Conservation (phyloP, 306 rosid species). For the Pterocarpus santalinus region DNA sequence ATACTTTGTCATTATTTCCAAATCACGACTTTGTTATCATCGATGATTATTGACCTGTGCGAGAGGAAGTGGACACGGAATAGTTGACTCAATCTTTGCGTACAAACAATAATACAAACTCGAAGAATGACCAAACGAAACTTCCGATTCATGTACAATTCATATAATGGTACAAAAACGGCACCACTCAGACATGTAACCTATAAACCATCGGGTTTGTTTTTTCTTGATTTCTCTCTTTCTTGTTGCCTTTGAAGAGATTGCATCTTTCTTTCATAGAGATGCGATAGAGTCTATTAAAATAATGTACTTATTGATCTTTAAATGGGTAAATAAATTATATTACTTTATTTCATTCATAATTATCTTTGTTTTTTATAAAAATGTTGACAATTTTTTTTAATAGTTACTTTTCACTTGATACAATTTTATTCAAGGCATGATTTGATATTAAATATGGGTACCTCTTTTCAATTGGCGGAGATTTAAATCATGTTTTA, state of each 20-base stretch:
- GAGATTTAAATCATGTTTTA: too few species aligned
- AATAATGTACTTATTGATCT: too few species aligned
- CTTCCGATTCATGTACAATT: conserved; percentile 53
- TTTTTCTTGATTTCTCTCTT: conserved; percentile 11
- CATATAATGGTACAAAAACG: conserved; percentile 49
- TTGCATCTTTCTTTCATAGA: conserved; percentile 18
- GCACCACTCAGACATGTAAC: conserved; percentile 27
- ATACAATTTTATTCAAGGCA: too few species aligned
- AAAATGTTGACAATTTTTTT: too few species aligned
- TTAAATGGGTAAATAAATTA: too few species aligned
- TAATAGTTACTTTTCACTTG: too few species aligned
- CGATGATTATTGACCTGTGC: conserved; percentile 51
- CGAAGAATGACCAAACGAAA: conserved; percentile 53
- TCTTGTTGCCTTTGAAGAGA: conserved; percentile 25
- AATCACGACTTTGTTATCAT: conserved; percentile 59
- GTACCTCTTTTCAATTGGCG: too few species aligned
- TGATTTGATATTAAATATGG: too few species aligned
- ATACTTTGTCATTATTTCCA: conserved; percentile 59
- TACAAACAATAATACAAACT: conserved; percentile 47
- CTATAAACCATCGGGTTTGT: conserved; percentile 25
- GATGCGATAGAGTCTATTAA: too few species aligned
- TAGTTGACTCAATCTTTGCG: conserved; percentile 39
- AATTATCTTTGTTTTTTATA: too few species aligned
- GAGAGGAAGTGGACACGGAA: conserved; percentile 54
- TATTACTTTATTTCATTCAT: too few species aligned